A percentile compares a stretch with the other conserved stretches of the same genome.
These are phyloP conservation scores for Botrytis sinoallii DNA, from an alignment of 2,329 filamentous ascomycete species.

Conservation along the genomic window DNA sequence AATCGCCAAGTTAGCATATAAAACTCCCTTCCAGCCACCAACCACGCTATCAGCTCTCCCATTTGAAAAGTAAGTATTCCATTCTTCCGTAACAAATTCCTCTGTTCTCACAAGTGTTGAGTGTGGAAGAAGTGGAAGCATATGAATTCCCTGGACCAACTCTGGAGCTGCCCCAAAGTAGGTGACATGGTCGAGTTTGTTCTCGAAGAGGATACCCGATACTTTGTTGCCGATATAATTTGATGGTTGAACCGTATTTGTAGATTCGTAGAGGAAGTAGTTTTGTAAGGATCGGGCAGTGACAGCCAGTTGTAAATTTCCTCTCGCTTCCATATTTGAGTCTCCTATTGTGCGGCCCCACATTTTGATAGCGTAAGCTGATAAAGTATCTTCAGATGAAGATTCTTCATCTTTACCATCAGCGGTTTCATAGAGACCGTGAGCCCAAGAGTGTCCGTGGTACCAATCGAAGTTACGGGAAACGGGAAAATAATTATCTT, in stretches of 20 bases:
- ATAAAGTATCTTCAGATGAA: constrained; percentile 86
- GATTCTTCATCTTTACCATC: constrained; percentile 87
- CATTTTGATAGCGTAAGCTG: constrained; percentile 80
- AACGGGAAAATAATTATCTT: constrained; percentile 75
- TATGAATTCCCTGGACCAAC: constrained; percentile 57
- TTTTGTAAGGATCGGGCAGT: constrained; percentile 68
- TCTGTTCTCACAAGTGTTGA: constrained; percentile 64
- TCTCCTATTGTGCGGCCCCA: constrained; percentile 83
- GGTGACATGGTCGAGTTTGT: constrained; percentile 90
- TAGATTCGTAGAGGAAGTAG: constrained; percentile 76
- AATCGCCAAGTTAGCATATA: constrained; percentile 79
- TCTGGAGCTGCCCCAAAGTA: constrained; percentile 77
- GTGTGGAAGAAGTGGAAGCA: constrained; percentile 38
- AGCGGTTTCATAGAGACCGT: constrained; percentile 65
- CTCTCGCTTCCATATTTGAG: constrained; percentile 67
- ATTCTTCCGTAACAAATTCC: constrained; percentile 77
- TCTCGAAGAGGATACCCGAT: constrained; percentile 77
- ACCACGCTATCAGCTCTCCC: constrained; percentile 61
- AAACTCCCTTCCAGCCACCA: constrained; percentile 81
- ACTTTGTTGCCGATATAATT: constrained; percentile 80
- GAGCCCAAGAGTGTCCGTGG: constrained; percentile 91
- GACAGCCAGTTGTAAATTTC: constrained; percentile 80
- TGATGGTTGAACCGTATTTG: constrained; percentile 69
- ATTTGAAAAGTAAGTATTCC: constrained; percentile 72
- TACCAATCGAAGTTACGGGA: constrained; percentile 84